Conservation (phyloP, 1,284 basidiomycete species). For the Trichosporon coremiiforme region DNA sequence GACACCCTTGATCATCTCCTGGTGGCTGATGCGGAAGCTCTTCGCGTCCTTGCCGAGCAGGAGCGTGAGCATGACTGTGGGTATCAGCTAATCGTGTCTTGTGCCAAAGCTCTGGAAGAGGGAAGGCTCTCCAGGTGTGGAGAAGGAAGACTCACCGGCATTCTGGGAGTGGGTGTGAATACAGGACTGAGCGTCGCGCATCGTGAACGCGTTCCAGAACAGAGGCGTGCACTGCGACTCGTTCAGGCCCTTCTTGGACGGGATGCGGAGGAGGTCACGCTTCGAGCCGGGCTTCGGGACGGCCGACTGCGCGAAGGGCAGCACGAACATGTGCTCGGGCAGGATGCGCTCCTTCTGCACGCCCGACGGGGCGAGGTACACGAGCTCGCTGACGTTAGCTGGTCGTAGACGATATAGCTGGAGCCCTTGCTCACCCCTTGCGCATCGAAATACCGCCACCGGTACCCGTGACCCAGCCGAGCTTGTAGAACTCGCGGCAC, state of each 20-base stretch:
- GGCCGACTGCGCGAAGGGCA: constrained; percentile 69
- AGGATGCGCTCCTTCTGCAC: constrained; percentile 85
- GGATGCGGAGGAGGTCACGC: constrained; percentile 72
- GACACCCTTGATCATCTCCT: constrained; percentile 87
- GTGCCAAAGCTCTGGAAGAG: no score
- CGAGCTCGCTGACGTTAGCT: constrained; percentile 63
- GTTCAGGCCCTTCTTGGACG: constrained; percentile 65
- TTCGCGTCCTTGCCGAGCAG: constrained; percentile 64
- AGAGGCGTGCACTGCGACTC: constrained; percentile 81
- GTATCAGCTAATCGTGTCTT: no score
- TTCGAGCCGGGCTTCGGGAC: constrained; percentile 65
- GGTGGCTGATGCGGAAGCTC: constrained; percentile 73
- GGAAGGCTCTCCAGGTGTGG: no score
- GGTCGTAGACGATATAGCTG: no score
- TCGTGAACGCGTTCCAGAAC: constrained; percentile 87
- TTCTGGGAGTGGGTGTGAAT: constrained; percentile 86
- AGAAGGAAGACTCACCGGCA: constrained; percentile 58
- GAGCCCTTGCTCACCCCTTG: constrained; percentile 62
- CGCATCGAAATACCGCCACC: constrained; percentile 69
- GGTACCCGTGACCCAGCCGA: constrained; percentile 66
- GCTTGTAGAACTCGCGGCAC: constrained; percentile 62
- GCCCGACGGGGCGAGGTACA: constrained; percentile 82
- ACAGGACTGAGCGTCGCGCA: constrained; percentile 71
- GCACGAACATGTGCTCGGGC: constrained; percentile 78
- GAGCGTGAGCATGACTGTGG: constrained; percentile 73